Conservation (phyloP, 2,329 filamentous ascomycete species). For the Cordyceps farinosa region DNA sequence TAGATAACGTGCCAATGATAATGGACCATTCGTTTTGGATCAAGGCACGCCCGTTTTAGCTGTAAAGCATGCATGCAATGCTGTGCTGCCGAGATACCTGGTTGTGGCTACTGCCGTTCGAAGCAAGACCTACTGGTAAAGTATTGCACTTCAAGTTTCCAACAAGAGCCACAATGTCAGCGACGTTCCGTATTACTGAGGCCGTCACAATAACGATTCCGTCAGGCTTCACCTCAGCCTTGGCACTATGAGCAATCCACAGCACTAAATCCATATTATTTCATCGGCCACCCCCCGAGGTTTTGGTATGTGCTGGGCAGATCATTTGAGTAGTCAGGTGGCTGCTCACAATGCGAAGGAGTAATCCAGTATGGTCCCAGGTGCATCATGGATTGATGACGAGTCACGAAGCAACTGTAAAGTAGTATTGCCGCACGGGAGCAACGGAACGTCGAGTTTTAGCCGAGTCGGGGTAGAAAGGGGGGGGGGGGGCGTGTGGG, state of each 20-base stretch:
- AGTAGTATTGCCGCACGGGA: background rate
- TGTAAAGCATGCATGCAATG: background rate
- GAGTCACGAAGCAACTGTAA: slow-evolving; percentile 6
- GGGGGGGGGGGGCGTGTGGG: slow-evolving; percentile 6
- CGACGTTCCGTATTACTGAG: background rate
- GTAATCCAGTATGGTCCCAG: background rate
- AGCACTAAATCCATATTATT: background rate
- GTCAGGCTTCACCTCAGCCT: background rate
- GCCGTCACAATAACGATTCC: background rate
- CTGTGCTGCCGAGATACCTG: background rate
- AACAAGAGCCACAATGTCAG: background rate
- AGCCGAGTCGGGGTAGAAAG: slow-evolving; percentile 11
- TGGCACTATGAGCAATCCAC: background rate
- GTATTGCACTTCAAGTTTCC: background rate
- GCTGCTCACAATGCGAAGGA: background rate
- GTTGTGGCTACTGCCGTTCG: background rate
- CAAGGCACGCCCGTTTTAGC: background rate
- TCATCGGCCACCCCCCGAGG: background rate
- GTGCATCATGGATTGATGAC: background rate
- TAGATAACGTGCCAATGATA: background rate
- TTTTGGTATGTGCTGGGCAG: background rate
- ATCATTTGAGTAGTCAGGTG: background rate
- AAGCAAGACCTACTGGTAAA: too few species aligned
- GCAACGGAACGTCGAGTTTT: slow-evolving; percentile 13
- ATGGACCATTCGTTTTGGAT: background rate